Evolutionary conservation across 495 filamentous ascomycete genomes (phyloP).

Genomic region (Penicillium pulvis): DNA sequence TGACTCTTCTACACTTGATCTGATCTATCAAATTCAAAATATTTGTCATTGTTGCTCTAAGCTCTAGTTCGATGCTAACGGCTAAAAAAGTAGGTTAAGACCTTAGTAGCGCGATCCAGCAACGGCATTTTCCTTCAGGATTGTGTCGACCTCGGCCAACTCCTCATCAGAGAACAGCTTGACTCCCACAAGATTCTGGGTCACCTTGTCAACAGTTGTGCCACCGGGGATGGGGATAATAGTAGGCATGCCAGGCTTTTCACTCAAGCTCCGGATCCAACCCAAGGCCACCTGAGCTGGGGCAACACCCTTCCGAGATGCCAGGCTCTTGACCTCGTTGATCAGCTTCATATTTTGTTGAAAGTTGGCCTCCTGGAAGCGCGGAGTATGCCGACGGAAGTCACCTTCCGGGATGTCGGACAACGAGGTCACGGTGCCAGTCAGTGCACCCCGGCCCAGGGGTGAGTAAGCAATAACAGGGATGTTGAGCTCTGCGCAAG

Average conservation of each 20-base stretch:
- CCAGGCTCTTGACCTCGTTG: slow-evolving; percentile 63
- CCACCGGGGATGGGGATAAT: slow-evolving; percentile 86
- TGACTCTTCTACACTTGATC: slow-evolving; percentile 62
- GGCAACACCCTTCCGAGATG: slow-evolving; percentile 68
- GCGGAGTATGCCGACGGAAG: slow-evolving; percentile 53
- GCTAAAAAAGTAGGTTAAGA: background rate
- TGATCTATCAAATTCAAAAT: slow-evolving; percentile 29
- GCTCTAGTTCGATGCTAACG: slow-evolving; percentile 10
- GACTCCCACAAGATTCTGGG: slow-evolving; percentile 46
- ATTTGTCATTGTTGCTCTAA: slow-evolving; percentile 3
- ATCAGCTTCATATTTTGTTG: slow-evolving; percentile 73
- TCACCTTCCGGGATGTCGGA: slow-evolving; percentile 66
- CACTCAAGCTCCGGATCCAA: slow-evolving; percentile 64
- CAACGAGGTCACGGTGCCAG: slow-evolving; percentile 61
- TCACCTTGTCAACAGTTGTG: slow-evolving; percentile 48
- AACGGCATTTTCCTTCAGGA: slow-evolving; percentile 41
- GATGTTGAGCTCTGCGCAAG: slow-evolving; percentile 70
- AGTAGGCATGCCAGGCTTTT: slow-evolving; percentile 60
- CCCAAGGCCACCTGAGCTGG: slow-evolving; percentile 75
- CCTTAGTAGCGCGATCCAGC: slow-evolving; percentile 41
- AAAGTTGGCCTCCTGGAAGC: slow-evolving; percentile 72
- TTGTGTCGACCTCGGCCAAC: slow-evolving; percentile 47
- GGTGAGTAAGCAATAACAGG: slow-evolving; percentile 71
- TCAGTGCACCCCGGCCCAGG: slow-evolving; percentile 54
- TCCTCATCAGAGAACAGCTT: slow-evolving; percentile 42